Evolutionary conservation across 305 asterid species (phyloP), one percentile per base, ranked within the genome.

Genomic region (Fraxinus baroniana): DNA sequence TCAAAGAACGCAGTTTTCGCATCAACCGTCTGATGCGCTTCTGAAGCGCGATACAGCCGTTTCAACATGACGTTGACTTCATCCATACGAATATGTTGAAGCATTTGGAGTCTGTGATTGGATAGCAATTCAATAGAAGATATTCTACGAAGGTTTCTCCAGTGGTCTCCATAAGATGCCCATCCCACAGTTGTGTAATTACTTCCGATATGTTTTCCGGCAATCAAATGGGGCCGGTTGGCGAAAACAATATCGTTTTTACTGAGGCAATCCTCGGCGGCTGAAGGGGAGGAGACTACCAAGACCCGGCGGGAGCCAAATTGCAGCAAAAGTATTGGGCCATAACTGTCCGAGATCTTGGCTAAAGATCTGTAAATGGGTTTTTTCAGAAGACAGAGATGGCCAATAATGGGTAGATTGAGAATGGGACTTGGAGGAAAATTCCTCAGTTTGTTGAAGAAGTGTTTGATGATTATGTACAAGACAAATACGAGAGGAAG

Each of bases 101-200:
- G 91, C 87, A 75, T 7, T 33, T 95, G 97, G 22, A 95, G 83
- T 17, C 93, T 79, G 78, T 88, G 88, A 0, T 90, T 46, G 0
- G 98, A 94, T 4, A 94, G 55, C 3, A 94, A 75, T 84, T 93
- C 95, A 44, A 87, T 30, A 1, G 92, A 86, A 1, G 95, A 81
- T 5, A 94, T 86, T 22, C 79, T 88, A 0, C 97, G 90, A 0
- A 93, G 83, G 79, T 92, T 94, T 18, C 97, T 85, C 97, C 98
- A 94, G 80, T 91, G 98, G 41, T 92, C 97, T 1, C 94, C 94
- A 72, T 93, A 93, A 0, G 95, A 74, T 0, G 92, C 22, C 97
- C 94, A 93, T 17, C 46, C 90, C 5, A 94, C 0, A 8, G 93
- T 84, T 0, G 94, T 91, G 83, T 86, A 91, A 76, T 90, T 87